These are phyloP conservation scores for Corniculantispora saksenae DNA, from an alignment of 2,329 filamentous ascomycete species.

Conservation along the genomic window DNA sequence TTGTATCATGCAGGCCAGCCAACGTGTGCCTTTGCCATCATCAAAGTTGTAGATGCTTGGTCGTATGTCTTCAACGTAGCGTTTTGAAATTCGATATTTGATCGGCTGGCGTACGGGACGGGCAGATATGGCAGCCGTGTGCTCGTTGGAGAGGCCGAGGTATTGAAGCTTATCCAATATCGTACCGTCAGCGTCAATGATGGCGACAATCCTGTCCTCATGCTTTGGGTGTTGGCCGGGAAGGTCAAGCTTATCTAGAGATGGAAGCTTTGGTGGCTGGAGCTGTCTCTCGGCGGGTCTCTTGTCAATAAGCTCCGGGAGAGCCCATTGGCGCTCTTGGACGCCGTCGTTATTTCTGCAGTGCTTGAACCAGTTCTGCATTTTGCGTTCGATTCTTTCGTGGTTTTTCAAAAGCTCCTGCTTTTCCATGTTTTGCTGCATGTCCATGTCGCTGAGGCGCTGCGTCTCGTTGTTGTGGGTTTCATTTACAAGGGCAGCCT, in stretches of 20 bases:
- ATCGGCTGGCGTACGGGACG: constrained; percentile 41
- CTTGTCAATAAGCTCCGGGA: not conserved
- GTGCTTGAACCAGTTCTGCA: constrained; percentile 3
- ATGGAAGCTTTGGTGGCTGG: not conserved
- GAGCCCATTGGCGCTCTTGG: not conserved
- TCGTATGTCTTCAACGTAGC: constrained; percentile 42
- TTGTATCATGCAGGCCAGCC: constrained; percentile 52
- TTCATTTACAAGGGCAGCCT: not conserved
- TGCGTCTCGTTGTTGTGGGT: not conserved
- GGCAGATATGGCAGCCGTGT: not conserved
- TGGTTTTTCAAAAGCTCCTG: not conserved
- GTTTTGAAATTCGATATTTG: constrained; percentile 43
- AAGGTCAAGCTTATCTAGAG: not conserved
- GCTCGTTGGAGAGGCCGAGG: not conserved
- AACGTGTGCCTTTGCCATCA: constrained; percentile 46
- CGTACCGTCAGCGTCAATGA: not conserved
- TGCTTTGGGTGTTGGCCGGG: not conserved
- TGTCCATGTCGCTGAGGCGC: not conserved
- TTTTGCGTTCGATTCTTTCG: not conserved
- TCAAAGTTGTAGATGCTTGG: constrained; percentile 43
- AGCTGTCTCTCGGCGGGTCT: not conserved
- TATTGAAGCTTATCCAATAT: constrained; percentile 8
- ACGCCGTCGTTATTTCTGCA: not conserved
- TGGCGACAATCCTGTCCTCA: constrained; percentile 11
- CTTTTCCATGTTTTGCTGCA: not conserved